phyloP scores from a whole-genome alignment of 306 rosid species.

The Vicia faba region DNA sequence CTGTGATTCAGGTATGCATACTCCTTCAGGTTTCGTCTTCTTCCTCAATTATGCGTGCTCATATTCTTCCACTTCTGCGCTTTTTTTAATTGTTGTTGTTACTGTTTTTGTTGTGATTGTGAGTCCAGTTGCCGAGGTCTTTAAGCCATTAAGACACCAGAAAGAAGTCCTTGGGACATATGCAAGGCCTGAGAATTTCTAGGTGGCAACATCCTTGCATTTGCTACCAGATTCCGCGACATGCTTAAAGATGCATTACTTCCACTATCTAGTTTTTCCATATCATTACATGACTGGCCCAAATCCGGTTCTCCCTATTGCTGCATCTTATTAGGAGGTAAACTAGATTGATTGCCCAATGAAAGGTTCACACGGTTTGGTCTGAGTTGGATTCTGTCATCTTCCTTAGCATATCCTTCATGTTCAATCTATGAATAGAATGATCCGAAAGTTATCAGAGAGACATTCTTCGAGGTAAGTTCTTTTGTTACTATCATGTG shows the following conservation, averaged over 20 bases:
- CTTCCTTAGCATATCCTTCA: slow-evolving; percentile 62
- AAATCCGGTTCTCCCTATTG: slow-evolving; percentile 67
- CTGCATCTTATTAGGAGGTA: slow-evolving; percentile 68
- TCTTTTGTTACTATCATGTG: no score
- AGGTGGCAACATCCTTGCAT: slow-evolving; percentile 85
- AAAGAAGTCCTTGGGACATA: slow-evolving; percentile 83
- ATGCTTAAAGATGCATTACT: slow-evolving; percentile 59
- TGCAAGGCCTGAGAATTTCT: slow-evolving; percentile 85
- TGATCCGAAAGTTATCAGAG: no score
- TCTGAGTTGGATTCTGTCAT: slow-evolving; percentile 57
- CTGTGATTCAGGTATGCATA: no score
- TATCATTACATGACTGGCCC: slow-evolving; percentile 67
- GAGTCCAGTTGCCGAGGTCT: slow-evolving; percentile 77
- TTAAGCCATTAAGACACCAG: slow-evolving; percentile 67
- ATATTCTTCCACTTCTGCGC: no score
- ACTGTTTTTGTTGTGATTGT: slow-evolving; percentile 64
- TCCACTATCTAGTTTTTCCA: slow-evolving; percentile 51
- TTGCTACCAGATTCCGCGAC: slow-evolving; percentile 64
- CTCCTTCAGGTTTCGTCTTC: no score
- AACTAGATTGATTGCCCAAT: slow-evolving; percentile 57
- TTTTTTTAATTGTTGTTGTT: no score
- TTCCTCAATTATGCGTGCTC: no score
- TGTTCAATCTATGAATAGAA: slow-evolving; percentile 77
- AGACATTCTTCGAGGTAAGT: no score
- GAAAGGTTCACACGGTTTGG: slow-evolving; percentile 54